Percentiles rank a stretch among this genome's conserved stretches.
phyloP scores from a whole-genome alignment of 1,284 basidiomycete genomes.

The Somion occarium region DNA sequence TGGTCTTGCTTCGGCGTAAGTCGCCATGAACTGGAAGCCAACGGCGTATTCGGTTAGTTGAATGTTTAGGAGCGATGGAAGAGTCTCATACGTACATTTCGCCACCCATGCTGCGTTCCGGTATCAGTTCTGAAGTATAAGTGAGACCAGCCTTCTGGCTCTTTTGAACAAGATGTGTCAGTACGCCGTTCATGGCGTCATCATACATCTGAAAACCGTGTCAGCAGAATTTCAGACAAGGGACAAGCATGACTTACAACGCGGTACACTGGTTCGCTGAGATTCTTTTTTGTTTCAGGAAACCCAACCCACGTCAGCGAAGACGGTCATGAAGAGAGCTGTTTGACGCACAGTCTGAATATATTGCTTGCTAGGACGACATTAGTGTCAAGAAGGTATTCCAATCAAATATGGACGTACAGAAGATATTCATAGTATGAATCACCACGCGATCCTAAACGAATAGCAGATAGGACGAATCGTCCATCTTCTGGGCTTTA shows the following conservation, averaged over 20 bases:
- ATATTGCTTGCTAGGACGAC: slow-evolving; percentile 63
- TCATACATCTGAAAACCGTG: slow-evolving; percentile 88
- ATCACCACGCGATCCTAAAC: slow-evolving; percentile 90
- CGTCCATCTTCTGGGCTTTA: slow-evolving; percentile 59
- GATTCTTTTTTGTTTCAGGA: too few relatives aligned
- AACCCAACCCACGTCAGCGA: too few relatives aligned
- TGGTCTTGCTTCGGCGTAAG: slow-evolving; percentile 90
- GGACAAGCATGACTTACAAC: slow-evolving; percentile 41
- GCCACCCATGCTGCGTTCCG: slow-evolving; percentile 41
- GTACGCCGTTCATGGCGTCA: slow-evolving; percentile 78
- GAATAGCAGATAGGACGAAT: slow-evolving; percentile 75
- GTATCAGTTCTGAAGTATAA: slow-evolving; percentile 81
- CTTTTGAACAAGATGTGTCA: slow-evolving; percentile 67
- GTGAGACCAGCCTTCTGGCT: slow-evolving; percentile 56
- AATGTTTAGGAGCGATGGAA: slow-evolving; percentile 6
- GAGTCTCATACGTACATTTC: slow-evolving; percentile 39
- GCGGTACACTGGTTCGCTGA: slow-evolving; percentile 76
- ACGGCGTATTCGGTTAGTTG: slow-evolving; percentile 6
- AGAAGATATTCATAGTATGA: slow-evolving; percentile 94
- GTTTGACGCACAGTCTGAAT: slow-evolving; percentile 71
- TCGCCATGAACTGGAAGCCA: slow-evolving; percentile 53
- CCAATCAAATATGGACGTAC: slow-evolving; percentile 36
- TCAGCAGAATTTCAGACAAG: too few relatives aligned
- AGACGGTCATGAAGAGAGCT: too few relatives aligned
- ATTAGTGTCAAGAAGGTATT: background rate